Conservation (phyloP, 2,329 filamentous ascomycete genomes). For the Hypocreales sp. region DNA sequence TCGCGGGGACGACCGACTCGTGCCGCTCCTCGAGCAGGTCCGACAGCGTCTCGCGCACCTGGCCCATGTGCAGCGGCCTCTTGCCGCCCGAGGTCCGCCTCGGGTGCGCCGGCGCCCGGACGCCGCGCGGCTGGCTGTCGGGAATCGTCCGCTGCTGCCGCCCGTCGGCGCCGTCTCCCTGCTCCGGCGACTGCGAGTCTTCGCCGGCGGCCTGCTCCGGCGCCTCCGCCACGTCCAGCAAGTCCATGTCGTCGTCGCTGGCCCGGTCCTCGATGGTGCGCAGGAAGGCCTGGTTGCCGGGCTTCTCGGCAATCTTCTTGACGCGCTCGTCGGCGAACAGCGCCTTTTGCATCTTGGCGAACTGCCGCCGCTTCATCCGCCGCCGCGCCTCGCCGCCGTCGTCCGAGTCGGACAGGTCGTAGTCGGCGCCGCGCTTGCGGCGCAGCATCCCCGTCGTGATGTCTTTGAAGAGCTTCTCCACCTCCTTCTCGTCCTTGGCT, state of each 20-base stretch:
- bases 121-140: constrained; percentile 35
- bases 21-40: constrained; percentile 61
- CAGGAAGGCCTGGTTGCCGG: constrained; percentile 81
- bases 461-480: constrained; percentile 85
- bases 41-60: constrained; percentile 72
- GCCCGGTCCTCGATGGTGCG: constrained; percentile 75
- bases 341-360: constrained; percentile 81
- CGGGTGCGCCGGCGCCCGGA: constrained; percentile 40
- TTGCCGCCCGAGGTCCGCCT: constrained; percentile 46
- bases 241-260: constrained; percentile 61
- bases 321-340: constrained; percentile 80
- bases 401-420: constrained; percentile 81
- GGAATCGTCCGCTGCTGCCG: constrained; percentile 22
- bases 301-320: constrained; percentile 77
- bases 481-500: constrained; percentile 66
- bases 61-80: constrained; percentile 60
- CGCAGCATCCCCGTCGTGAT: constrained; percentile 80
- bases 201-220: constrained; percentile 9
- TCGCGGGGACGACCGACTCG: constrained; percentile 31
- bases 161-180: constrained; percentile 9
- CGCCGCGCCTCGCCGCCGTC: constrained; percentile 67
- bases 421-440: constrained; percentile 66
- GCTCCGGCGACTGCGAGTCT: constrained; percentile 20
- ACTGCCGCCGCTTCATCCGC: constrained; percentile 72
- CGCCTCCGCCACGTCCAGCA: constrained; percentile 38